Evolutionary conservation across 768 basidiomycete genomes (phyloP).

Genomic region (Lentinus tigrinus): DNA sequence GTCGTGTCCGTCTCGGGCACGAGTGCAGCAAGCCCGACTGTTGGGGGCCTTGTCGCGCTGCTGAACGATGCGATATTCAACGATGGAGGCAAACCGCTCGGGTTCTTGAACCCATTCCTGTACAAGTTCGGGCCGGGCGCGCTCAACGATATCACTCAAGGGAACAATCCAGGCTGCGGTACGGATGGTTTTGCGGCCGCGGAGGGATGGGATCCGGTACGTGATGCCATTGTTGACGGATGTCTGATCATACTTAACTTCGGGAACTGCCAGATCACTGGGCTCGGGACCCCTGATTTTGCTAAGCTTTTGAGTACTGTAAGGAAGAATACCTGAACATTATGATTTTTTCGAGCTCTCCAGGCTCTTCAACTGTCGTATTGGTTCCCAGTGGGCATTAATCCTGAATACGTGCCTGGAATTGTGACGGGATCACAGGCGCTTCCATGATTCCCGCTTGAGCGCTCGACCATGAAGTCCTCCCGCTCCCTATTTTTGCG

Average conservation of each 20-base stretch:
- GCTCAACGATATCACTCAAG: constrained; percentile 34
- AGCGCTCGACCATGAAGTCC: too few relatives aligned
- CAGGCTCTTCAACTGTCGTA: too few relatives aligned
- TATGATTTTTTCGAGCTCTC: too few relatives aligned
- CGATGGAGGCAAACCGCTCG: constrained; percentile 27
- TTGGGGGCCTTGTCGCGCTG: constrained; percentile 32
- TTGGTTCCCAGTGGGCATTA: too few relatives aligned
- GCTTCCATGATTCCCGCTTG: too few relatives aligned
- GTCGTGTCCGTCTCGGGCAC: constrained; percentile 30
- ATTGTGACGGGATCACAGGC: too few relatives aligned
- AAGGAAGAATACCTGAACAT: too few relatives aligned
- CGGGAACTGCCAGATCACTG: constrained; percentile 44
- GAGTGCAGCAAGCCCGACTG: constrained; percentile 32
- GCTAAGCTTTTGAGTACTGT: constrained; percentile 8
- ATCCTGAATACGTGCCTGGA: too few relatives aligned
- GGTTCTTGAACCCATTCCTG: constrained; percentile 37
- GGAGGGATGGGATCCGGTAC: constrained; percentile 32
- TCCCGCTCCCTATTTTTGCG: too few relatives aligned
- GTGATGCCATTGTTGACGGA: background rate
- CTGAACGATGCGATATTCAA: constrained; percentile 32
- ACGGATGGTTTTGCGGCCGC: constrained; percentile 32
- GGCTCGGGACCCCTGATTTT: constrained; percentile 63
- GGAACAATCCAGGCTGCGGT: constrained; percentile 25
- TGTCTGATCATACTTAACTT: background rate
- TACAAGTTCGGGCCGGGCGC: constrained; percentile 26